phyloP scores from a whole-genome alignment of 495 filamentous ascomycete species.

The Chaetomium tenue region DNA sequence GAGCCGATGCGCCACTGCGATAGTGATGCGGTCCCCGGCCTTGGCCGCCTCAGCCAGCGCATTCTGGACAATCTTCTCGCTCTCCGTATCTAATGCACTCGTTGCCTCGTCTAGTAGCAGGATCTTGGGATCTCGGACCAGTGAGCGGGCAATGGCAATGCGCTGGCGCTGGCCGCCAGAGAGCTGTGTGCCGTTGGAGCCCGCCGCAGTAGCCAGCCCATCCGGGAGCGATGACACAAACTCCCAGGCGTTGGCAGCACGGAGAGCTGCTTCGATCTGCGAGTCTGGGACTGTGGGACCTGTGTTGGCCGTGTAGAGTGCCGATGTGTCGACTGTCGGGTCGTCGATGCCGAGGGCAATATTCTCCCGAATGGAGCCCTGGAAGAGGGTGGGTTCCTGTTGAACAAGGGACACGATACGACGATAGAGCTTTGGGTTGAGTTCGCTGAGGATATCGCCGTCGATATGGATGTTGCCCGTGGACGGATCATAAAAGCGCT shows the following conservation, averaged over 20 bases:
- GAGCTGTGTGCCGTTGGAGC: conserved; percentile 60
- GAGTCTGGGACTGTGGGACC: conserved; percentile 9
- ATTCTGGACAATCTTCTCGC: conserved; percentile 66
- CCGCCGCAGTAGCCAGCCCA: conserved; percentile 57
- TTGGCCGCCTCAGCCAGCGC: conserved; percentile 61
- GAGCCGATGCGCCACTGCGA: conserved; percentile 67
- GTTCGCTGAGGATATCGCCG: conserved; percentile 40
- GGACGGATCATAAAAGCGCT: conserved; percentile 59
- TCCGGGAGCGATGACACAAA: conserved; percentile 61
- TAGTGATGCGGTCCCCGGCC: conserved; percentile 56
- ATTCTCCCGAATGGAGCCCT: conserved; percentile 59
- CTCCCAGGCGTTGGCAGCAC: conserved; percentile 58
- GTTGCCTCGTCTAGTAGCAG: conserved; percentile 79
- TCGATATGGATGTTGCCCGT: conserved; percentile 54
- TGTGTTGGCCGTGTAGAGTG: conserved; percentile 31
- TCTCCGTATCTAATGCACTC: conserved; percentile 68
- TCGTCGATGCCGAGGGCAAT: conserved; percentile 50
- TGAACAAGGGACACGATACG: conserved; percentile 32
- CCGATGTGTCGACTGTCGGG: conserved; percentile 22
- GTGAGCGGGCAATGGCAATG: conserved; percentile 70
- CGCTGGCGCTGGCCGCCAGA: conserved; percentile 77
- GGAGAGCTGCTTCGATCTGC: conserved; percentile 54
- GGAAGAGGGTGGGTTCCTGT: conserved; percentile 43
- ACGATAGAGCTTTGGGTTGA: conserved; percentile 47
- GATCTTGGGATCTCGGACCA: conserved; percentile 66